Evolutionary conservation across 108 stramenopile species (phyloP), one percentile per base, ranked within the genome.

Genomic region (Bacterosira constricta): DNA sequence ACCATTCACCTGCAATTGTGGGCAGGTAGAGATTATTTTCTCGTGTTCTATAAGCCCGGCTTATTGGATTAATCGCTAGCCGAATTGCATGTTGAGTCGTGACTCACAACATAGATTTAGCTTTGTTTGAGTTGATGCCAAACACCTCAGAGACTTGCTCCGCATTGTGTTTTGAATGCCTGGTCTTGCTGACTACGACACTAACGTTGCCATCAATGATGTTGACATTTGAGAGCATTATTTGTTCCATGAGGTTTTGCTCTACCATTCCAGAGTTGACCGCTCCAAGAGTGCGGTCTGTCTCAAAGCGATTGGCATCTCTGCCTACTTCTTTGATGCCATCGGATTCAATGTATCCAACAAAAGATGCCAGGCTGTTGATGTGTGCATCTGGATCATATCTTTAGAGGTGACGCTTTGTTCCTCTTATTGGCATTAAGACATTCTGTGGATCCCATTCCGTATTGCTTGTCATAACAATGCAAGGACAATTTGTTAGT

Each of bases 11-110:
- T 20, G 6, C n/a, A 75, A 18, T 4, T 36, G 31, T 20, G n/a
- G 17, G 1, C 31, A 79, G 42, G 30, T 71, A 12, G 0, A 67
- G 39, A 35, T 79, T 62, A 34, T 79, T n/a, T 8, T 2, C 17
- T 2, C 41, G 2, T 6, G 15, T 1, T 3, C 12, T 42, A n/a
- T 42, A n/a, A 12, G n/a, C 10, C 2, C 41, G 12, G 41, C 17
- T 42, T 2, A 42, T 42, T n/a, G n/a, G n/a, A n/a, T n/a, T n/a
- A n/a, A n/a, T n/a, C n/a, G n/a, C n/a, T n/a, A n/a, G n/a, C n/a
- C n/a, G n/a, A n/a, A n/a, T n/a, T n/a, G n/a, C n/a, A n/a, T n/a
- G n/a, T n/a, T n/a, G n/a, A n/a, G n/a, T n/a, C n/a, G n/a, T n/a
- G n/a, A n/a, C n/a, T n/a, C n/a, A n/a, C n/a, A n/a, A n/a, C n/a